phyloP scores from a whole-genome alignment of 257 asterid species.

The Plantago major region DNA sequence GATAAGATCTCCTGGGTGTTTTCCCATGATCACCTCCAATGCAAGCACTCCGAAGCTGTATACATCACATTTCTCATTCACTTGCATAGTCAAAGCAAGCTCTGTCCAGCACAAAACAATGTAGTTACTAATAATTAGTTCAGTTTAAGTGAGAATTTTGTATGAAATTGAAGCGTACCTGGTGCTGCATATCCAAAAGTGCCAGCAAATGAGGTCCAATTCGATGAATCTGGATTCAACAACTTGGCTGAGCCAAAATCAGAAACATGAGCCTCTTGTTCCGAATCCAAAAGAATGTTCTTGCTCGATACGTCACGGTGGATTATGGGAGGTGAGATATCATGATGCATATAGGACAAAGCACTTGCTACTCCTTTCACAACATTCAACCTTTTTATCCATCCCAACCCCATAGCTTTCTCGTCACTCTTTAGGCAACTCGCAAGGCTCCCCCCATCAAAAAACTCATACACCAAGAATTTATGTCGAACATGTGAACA shows the following conservation, averaged over 20 bases:
- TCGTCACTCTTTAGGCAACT: conserved; percentile 12
- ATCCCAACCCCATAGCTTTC: conserved; percentile 19
- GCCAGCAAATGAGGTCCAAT: too few species aligned
- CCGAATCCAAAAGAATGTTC: conserved; percentile 23
- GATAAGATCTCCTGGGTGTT: too few species aligned
- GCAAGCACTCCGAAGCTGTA: too few species aligned
- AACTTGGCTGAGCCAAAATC: conserved; percentile 28
- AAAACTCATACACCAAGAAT: conserved; percentile 28
- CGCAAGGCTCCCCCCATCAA: conserved; percentile 29
- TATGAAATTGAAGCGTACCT: too few species aligned
- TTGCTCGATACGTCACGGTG: conserved; percentile 39
- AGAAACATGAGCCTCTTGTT: conserved; percentile 14
- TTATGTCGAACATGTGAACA: conserved; percentile 24
- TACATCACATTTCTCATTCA: too few species aligned
- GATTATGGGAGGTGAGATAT: conserved; percentile 33
- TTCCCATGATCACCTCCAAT: too few species aligned
- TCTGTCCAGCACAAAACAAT: too few species aligned
- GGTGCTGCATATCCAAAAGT: too few species aligned
- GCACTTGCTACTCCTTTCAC: conserved; percentile 28
- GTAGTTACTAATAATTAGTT: too few species aligned
- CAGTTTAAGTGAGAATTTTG: too few species aligned
- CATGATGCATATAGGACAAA: conserved; percentile 34
- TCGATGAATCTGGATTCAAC: conserved; percentile 18
- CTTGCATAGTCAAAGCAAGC: too few species aligned
- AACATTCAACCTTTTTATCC: conserved; percentile 23